phyloP scores from a whole-genome alignment of 805 yeast genomes.

The Torulaspora maleeae region DNA sequence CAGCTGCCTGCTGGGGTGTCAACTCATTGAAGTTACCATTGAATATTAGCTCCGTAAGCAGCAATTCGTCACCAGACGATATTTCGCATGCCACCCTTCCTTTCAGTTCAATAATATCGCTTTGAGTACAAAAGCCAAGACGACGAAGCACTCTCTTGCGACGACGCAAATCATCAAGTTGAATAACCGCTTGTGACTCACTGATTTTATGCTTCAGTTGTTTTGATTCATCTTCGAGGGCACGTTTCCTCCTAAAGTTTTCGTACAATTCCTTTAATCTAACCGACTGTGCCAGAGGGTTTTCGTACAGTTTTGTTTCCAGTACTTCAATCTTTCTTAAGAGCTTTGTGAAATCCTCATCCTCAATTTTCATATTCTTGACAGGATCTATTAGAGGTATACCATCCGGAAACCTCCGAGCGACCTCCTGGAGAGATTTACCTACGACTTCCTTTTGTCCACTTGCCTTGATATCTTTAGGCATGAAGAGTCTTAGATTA shows the following conservation, averaged over 20 bases:
- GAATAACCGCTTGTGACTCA: slow-evolving; percentile 88
- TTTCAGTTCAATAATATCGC: slow-evolving; percentile 89
- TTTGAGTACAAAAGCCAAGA: slow-evolving; percentile 79
- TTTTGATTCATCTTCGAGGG: slow-evolving; percentile 54
- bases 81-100: slow-evolving; percentile 98
- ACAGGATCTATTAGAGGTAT: slow-evolving; percentile 89
- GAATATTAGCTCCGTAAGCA: slow-evolving; percentile 87
- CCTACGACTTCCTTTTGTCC: slow-evolving; percentile 56
- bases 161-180: slow-evolving; percentile 87
- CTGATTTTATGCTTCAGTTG: slow-evolving; percentile 57
- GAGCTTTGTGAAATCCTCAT: slow-evolving; percentile 66
- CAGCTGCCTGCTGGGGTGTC: slow-evolving; percentile 86
- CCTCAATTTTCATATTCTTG: slow-evolving; percentile 87
- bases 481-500: slow-evolving; percentile 74
- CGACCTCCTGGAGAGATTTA: slow-evolving; percentile 75
- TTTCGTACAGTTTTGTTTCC: slow-evolving; percentile 65
- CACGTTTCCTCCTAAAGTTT: slow-evolving; percentile 60
- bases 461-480: slow-evolving; percentile 62
- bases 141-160: slow-evolving; percentile 91
- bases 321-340: slow-evolving; percentile 76
- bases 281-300: slow-evolving; percentile 61
- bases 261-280: slow-evolving; percentile 59
- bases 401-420: slow-evolving; percentile 82
- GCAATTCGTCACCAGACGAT: slow-evolving; percentile 77
- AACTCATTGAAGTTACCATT: slow-evolving; percentile 92